Conservation (phyloP, 2,329 filamentous ascomycete genomes). For the Sporothrix protearum region DNA sequence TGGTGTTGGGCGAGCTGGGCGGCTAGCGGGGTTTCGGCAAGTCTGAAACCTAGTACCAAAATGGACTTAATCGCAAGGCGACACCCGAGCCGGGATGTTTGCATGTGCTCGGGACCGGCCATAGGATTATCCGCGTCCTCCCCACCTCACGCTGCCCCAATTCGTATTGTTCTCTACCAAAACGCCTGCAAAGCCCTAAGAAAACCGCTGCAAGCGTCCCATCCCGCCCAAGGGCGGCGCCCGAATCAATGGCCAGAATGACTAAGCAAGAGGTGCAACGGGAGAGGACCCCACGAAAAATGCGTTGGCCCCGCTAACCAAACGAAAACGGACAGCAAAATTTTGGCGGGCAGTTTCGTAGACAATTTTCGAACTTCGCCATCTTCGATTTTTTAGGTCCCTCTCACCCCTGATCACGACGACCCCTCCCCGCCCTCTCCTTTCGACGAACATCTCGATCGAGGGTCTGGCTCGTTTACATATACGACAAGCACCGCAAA, state of each 20-base stretch:
- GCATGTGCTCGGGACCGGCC: conserved; percentile 8
- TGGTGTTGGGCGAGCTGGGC: background rate
- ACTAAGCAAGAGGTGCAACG: background rate
- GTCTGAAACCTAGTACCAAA: conserved; percentile 3
- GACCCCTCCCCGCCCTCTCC: conserved; percentile 12
- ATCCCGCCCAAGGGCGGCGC: background rate
- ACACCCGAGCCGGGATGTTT: background rate
- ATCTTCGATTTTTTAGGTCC: background rate
- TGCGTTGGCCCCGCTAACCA: conserved; percentile 20
- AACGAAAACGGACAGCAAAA: conserved; percentile 25
- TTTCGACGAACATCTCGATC: conserved; percentile 17
- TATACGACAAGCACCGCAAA: background rate
- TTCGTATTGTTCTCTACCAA: background rate
- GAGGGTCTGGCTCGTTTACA: background rate
- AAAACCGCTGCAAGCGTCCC: background rate
- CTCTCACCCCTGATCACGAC: conserved; percentile 3
- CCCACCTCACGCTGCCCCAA: background rate
- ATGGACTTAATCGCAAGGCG: background rate
- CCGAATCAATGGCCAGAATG: background rate
- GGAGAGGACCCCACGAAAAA: conserved; percentile 21
- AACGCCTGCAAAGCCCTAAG: conserved; percentile 19
- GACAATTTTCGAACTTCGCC: conserved; percentile 16
- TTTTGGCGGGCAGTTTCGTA: conserved; percentile 15
- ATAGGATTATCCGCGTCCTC: conserved; percentile 1
- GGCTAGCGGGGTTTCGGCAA: conserved; percentile 17